Conservation (phyloP, 352 stramenopile species). For the Phytopythium kandeliae region DNA sequence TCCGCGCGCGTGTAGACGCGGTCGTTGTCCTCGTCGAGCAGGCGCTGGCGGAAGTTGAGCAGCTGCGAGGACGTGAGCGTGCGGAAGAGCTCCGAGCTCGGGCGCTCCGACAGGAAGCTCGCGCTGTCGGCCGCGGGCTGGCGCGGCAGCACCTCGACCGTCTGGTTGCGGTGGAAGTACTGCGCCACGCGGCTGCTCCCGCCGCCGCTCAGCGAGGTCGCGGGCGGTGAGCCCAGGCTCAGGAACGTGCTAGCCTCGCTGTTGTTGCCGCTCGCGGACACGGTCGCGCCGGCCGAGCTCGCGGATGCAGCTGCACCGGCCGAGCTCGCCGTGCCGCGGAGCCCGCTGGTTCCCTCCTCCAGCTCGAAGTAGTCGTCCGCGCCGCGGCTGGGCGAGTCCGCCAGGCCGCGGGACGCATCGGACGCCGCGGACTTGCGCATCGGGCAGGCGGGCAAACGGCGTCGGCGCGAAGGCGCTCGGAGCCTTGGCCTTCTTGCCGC, state of each 20-base stretch:
- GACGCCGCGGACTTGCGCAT: background rate
- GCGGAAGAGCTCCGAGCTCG: constrained; percentile 61
- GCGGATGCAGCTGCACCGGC: too few species aligned
- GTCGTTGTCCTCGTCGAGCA: constrained; percentile 44
- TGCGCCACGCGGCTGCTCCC: constrained; percentile 12
- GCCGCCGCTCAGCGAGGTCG: constrained; percentile 8
- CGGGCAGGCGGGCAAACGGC: background rate
- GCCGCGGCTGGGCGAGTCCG: background rate
- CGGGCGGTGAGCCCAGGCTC: constrained; percentile 9
- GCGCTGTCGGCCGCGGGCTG: constrained; percentile 12
- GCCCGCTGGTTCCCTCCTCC: constrained; percentile 5
- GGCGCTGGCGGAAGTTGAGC: constrained; percentile 46
- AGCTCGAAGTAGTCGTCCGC: constrained; percentile 10
- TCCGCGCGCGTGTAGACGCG: constrained; percentile 11
- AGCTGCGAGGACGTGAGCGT: constrained; percentile 63
- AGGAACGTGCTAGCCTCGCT: constrained; percentile 5
- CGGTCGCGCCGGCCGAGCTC: constrained; percentile 2
- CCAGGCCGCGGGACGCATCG: constrained; percentile 1
- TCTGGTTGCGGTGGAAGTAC: constrained; percentile 72
- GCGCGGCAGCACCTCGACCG: constrained; percentile 58
- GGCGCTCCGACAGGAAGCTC: constrained; percentile 33
- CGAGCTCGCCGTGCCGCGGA: background rate
- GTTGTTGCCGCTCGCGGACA: background rate
- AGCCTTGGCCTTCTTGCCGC: too few species aligned
- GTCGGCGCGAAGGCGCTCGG: background rate